Percentiles rank a stretch among this genome's conserved stretches.
phyloP scores from a whole-genome alignment of 2,329 filamentous ascomycete genomes.

The Emergomyces pasteurianus region DNA sequence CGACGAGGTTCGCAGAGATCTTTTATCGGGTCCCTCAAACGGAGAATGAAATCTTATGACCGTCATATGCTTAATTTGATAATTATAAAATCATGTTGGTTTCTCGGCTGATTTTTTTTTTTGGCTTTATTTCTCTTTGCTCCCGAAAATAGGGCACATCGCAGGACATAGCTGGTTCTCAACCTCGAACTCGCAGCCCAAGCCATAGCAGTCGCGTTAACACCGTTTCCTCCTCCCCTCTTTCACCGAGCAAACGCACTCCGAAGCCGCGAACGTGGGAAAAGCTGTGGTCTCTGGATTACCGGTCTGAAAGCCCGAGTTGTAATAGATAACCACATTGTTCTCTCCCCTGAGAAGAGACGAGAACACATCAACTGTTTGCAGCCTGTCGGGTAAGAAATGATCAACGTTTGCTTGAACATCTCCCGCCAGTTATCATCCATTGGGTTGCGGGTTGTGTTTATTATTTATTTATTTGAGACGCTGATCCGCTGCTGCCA shows the following conservation, averaged over 20 bases:
- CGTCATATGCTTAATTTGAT: not conserved
- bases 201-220: constrained; percentile 3
- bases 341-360: not conserved
- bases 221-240: constrained; percentile 13
- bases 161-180: constrained; percentile 6
- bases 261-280: constrained; percentile 28
- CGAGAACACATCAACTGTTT: not conserved
- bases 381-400: not conserved
- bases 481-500: not conserved
- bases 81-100: not conserved
- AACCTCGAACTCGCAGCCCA: constrained; percentile 10
- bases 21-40: constrained; percentile 29
- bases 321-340: constrained; percentile 7
- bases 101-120: constrained; percentile 9
- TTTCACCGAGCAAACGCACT: constrained; percentile 14
- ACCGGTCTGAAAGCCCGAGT: constrained; percentile 23
- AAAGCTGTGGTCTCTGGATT: constrained; percentile 33
- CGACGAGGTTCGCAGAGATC: constrained; percentile 39
- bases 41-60: constrained; percentile 3
- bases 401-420: not conserved
- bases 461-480: not conserved
- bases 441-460: not conserved
- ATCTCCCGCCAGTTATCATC: not conserved
- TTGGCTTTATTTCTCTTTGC: not conserved
- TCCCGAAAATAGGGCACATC: constrained; percentile 5